Evolutionary conservation across 257 asterid species (phyloP), one percentile per base, ranked within the genome.

Genomic region (Solanum sejunctum): DNA sequence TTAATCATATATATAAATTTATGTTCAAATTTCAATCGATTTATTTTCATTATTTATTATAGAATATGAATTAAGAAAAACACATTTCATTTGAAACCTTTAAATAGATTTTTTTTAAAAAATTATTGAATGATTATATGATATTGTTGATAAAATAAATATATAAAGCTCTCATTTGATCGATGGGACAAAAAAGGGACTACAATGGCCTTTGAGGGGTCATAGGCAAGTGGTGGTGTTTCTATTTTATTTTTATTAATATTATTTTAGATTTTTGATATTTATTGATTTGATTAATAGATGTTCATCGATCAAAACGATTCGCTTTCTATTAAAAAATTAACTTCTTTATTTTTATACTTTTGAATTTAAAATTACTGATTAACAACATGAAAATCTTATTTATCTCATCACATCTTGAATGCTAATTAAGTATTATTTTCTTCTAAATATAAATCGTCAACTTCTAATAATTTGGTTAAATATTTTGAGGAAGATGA

Each of bases 241-340:
- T 17, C 4, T 16, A 1, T 66, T 66, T 66, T 66, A 12, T 13
- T 64, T 60, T 21, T 28, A 20, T 66, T 6, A 1, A 15, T 28
- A 28, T 28, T 28, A 2, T 0, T 0, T 66, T 28, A 0, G 11
- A 0, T 64, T 12, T 17, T 64, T 0, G 7, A 66, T 32, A 69
- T 69, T 39, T 36, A 69, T 0, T 69, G 77, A 6, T 2, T 3
- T 5, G 3, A 66, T 3, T 7, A 66, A 28, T 66, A 28, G 26
- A 26, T 26, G 5, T 61, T 60, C 1, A 21, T 21, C 6, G 32
- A n/a, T n/a, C 0, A 61, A 13, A 21, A 61, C 0, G 6, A 61
- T 1, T 61, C 13, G 0, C 5, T n/a, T 21, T 60, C 7, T 12
- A 26, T 0, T 0, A 26, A 0, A 1, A 64, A 0, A 26, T 28